Evolutionary conservation across 1,284 basidiomycete genomes (phyloP).

Genomic region (Sanghuangporus weigelae): DNA sequence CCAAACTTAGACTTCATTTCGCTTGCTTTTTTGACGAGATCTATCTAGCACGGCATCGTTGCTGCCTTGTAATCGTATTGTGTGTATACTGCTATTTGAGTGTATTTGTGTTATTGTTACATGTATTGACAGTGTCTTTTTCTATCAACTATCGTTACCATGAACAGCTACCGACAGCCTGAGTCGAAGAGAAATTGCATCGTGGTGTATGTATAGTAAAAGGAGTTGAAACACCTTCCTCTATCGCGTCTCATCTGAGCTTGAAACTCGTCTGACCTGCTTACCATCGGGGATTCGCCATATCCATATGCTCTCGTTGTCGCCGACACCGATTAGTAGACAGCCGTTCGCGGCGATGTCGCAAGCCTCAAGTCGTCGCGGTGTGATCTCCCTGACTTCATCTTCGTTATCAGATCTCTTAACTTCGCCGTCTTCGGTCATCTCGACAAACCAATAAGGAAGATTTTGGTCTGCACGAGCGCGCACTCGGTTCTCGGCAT

Average conservation of each 20-base stretch:
- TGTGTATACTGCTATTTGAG: not conserved
- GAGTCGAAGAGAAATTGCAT: not conserved
- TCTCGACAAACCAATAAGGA: constrained; percentile 10
- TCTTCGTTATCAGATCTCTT: not conserved
- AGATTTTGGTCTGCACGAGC: constrained; percentile 8
- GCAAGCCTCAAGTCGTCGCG: constrained; percentile 12
- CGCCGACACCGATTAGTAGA: constrained; percentile 14
- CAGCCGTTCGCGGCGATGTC: constrained; percentile 12
- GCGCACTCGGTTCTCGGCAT: constrained; percentile 21
- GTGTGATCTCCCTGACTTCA: not conserved
- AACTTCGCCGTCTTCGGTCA: not conserved
- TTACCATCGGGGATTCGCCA: constrained; percentile 10
- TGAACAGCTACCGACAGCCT: not conserved
- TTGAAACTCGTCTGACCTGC: constrained; percentile 2
- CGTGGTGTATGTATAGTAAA: not conserved
- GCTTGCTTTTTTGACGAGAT: not conserved
- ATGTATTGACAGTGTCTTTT: not conserved
- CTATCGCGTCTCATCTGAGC: not conserved
- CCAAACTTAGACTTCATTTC: not conserved
- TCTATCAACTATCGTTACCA: not conserved
- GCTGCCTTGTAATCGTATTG: not conserved
- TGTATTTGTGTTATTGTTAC: not conserved
- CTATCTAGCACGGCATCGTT: not conserved
- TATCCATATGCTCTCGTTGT: constrained; percentile 18
- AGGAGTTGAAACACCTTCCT: not conserved